Evolutionary conservation across 2,329 filamentous ascomycete species (phyloP).

Genomic region (Fusarium nisikadoi): DNA sequence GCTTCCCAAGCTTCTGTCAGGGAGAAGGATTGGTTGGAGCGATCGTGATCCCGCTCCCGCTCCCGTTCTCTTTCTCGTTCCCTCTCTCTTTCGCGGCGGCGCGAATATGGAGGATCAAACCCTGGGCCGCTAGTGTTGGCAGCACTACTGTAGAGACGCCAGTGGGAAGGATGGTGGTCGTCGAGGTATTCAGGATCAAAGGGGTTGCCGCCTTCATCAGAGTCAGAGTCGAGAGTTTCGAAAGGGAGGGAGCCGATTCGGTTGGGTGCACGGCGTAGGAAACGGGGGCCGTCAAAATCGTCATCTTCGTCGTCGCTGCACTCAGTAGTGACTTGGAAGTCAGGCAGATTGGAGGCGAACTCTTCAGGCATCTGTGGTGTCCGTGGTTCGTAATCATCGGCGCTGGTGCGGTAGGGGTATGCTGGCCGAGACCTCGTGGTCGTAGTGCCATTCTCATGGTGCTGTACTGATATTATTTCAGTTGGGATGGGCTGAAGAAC

Average conservation of each 20-base stretch:
- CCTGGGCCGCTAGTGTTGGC: conserved; percentile 23
- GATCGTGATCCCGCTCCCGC: conserved; percentile 15
- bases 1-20: conserved; percentile 56
- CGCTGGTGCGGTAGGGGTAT: conserved; percentile 53
- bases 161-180: conserved; percentile 40
- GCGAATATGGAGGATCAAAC: conserved; percentile 24
- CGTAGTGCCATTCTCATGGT: conserved; percentile 63
- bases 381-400: conserved; percentile 58
- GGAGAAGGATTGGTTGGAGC: conserved; percentile 33
- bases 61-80: conserved; percentile 31
- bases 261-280: conserved; percentile 58
- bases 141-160: conserved; percentile 38
- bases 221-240: conserved; percentile 58
- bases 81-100: conserved; percentile 30
- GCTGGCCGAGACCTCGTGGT: conserved; percentile 58
- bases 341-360: conserved; percentile 59
- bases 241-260: conserved; percentile 66
- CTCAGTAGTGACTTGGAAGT: conserved; percentile 67
- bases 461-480: conserved; percentile 62
- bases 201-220: conserved; percentile 45
- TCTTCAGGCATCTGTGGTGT: conserved; percentile 67
- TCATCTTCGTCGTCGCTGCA: conserved; percentile 70
- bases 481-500: conserved; percentile 37
- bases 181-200: conserved; percentile 46
- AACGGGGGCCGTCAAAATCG: conserved; percentile 39